Evolutionary conservation across 352 stramenopile species (phyloP).

Genomic region (Globisporangium sylvaticum): DNA sequence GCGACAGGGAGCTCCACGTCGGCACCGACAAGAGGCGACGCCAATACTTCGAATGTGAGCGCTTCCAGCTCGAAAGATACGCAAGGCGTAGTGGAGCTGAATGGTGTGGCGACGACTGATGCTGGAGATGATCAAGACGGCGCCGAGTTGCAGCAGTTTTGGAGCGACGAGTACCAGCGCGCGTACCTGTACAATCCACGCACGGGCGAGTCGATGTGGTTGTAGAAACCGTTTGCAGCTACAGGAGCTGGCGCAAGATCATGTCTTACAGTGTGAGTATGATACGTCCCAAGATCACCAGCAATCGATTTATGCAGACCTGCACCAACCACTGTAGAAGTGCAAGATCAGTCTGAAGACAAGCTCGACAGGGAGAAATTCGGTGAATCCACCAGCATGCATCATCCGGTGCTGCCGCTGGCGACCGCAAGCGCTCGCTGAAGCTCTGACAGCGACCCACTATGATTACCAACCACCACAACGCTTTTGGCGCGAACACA

Average conservation of each 20-base stretch:
- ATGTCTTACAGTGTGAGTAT: no score
- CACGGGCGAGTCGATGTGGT: conserved; percentile 44
- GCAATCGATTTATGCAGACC: neutral
- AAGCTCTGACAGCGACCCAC: conserved; percentile 36
- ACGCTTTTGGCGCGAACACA: conserved; percentile 22
- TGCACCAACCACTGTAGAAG: neutral
- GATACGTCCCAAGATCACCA: no score
- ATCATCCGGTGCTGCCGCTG: conserved; percentile 49
- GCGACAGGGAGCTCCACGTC: no score
- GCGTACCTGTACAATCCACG: conserved; percentile 42
- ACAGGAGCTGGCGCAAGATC: no score
- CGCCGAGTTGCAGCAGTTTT: conserved; percentile 35
- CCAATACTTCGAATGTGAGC: no score
- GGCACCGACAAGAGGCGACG: no score
- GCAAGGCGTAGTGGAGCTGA: no score
- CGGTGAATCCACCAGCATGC: conserved; percentile 56
- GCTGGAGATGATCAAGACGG: neutral
- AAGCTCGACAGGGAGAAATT: conserved; percentile 36
- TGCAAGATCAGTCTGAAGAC: neutral
- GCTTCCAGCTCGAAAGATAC: no score
- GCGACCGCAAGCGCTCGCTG: conserved; percentile 43
- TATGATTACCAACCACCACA: conserved; percentile 19
- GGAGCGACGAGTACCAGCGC: conserved; percentile 59
- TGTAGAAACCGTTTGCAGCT: conserved; percentile 11
- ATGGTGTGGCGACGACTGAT: no score